phyloP scores from a whole-genome alignment of 2,329 filamentous ascomycete species.

The Ascochyta clinopodiicola region DNA sequence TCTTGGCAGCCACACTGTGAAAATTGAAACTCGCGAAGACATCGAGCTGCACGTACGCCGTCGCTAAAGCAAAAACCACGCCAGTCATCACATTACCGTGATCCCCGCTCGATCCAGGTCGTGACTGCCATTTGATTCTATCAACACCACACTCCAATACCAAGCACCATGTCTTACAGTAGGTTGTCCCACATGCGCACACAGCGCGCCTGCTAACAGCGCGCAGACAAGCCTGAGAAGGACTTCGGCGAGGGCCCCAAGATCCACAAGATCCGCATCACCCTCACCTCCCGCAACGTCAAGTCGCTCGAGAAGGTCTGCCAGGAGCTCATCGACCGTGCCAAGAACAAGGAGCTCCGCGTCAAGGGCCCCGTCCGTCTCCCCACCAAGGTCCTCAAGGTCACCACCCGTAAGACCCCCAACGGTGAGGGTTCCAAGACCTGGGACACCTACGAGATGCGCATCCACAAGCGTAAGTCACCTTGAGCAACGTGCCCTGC shows the following conservation, averaged over 20 bases:
- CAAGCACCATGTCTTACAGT: slow-evolving; percentile 48
- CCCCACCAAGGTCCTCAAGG: slow-evolving; percentile 94
- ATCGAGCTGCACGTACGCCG: slow-evolving; percentile 37
- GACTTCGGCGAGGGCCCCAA: slow-evolving; percentile 89
- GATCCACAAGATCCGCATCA: slow-evolving; percentile 98
- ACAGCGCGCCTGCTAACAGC: slow-evolving; percentile 18
- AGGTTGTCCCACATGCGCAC: slow-evolving; percentile 10
- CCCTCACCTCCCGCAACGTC: slow-evolving; percentile 94
- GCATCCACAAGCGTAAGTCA: slow-evolving; percentile 86
- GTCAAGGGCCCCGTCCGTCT: slow-evolving; percentile 98
- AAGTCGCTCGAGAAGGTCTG: slow-evolving; percentile 87
- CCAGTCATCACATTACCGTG: slow-evolving; percentile 63
- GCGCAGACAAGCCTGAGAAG: slow-evolving; percentile 83
- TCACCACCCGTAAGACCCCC: slow-evolving; percentile 98
- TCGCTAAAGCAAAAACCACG: slow-evolving; percentile 38
- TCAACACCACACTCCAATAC: slow-evolving; percentile 30
- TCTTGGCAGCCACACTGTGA: slow-evolving; percentile 18
- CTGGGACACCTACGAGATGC: slow-evolving; percentile 99
- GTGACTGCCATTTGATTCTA: slow-evolving; percentile 51
- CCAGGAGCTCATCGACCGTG: slow-evolving; percentile 96
- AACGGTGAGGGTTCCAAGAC: slow-evolving; percentile 99
- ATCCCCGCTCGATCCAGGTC: slow-evolving; percentile 54
- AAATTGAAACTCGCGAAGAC: slow-evolving; percentile 18
- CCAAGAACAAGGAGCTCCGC: slow-evolving; percentile 96
- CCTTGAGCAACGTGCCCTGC: background rate